Conservation (phyloP, 805 yeast species). For the Crinitomyces ghanaensis region DNA sequence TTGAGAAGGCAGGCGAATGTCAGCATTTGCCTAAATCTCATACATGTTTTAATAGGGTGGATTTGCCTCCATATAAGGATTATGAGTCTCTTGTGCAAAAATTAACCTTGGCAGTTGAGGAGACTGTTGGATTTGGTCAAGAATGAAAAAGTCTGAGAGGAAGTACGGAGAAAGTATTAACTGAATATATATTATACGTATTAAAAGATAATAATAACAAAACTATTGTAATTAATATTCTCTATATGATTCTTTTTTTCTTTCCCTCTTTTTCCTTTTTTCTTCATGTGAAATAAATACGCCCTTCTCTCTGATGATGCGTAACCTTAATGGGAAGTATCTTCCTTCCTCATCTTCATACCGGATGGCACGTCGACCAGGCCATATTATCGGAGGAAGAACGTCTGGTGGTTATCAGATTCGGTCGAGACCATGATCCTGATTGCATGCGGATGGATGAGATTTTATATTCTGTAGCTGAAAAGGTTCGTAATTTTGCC, state of each 20-base stretch:
- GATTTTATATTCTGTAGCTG: conserved; percentile 64
- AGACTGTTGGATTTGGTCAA: conserved; percentile 98
- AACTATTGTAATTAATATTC: neutral
- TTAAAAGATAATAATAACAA: neutral
- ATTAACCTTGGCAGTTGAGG: conserved; percentile 92
- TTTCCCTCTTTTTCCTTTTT: conserved; percentile 1
- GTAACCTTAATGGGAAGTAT: conserved; percentile 65
- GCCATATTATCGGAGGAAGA: conserved; percentile 86
- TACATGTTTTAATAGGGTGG: conserved; percentile 98
- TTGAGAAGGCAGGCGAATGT: conserved; percentile 93
- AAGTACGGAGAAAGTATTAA: too few relatives aligned
- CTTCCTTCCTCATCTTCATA: conserved; percentile 64
- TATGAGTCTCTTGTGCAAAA: conserved; percentile 79
- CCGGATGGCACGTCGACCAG: conserved; percentile 98
- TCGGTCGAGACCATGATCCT: conserved; percentile 66
- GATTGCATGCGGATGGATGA: conserved; percentile 91
- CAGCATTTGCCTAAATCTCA: conserved; percentile 92
- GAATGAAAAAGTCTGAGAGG: conserved; percentile 54
- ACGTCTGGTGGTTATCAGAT: conserved; percentile 74
- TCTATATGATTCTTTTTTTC: neutral
- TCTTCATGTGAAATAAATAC: neutral
- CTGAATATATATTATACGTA: neutral
- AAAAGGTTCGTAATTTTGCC: conserved; percentile 77
- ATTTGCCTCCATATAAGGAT: conserved; percentile 85
- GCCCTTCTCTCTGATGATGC: conserved; percentile 1